Evolutionary conservation across 768 basidiomycete species (phyloP).

Genomic region (Boletus eberwhitei): DNA sequence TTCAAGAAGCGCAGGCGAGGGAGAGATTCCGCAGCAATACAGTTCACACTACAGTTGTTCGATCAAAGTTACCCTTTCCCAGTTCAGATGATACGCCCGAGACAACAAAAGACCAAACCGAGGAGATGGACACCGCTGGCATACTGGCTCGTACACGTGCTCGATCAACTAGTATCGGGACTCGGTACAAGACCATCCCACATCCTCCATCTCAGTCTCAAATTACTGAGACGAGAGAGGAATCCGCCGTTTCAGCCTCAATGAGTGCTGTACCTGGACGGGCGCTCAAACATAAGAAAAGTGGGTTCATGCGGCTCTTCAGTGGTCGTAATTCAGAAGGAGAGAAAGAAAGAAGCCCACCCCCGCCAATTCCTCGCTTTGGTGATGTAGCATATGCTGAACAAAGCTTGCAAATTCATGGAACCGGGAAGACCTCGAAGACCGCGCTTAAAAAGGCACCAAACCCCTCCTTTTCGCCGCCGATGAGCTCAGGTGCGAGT

Average conservation of each 20-base stretch:
- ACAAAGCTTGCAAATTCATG: slow-evolving; percentile 20
- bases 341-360: slow-evolving; percentile 37
- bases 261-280: slow-evolving; percentile 35
- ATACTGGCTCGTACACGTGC: slow-evolving; percentile 38
- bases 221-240: slow-evolving; percentile 44
- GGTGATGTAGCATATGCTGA: slow-evolving; percentile 34
- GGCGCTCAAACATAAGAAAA: slow-evolving; percentile 70
- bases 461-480: slow-evolving; percentile 40
- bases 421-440: slow-evolving; percentile 29
- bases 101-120: slow-evolving; percentile 14
- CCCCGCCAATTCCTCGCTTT: slow-evolving; percentile 57
- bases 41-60: slow-evolving; percentile 28
- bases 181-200: slow-evolving; percentile 40
- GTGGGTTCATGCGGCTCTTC: slow-evolving; percentile 78
- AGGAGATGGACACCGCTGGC: slow-evolving; percentile 24
- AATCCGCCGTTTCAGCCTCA: slow-evolving; percentile 24
- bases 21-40: slow-evolving; percentile 58
- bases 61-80: slow-evolving; percentile 32
- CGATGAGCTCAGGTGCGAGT: slow-evolving; percentile 23
- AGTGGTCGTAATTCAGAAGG: slow-evolving; percentile 41
- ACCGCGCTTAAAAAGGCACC: slow-evolving; percentile 35
- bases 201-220: slow-evolving; percentile 37
- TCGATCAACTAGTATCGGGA: slow-evolving; percentile 61
- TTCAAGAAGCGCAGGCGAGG: slow-evolving; percentile 73
- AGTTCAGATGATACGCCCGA: slow-evolving; percentile 30